Evolutionary conservation across 2,329 filamentous ascomycete genomes (phyloP).

Genomic region (Amesomyces nigricolor): DNA sequence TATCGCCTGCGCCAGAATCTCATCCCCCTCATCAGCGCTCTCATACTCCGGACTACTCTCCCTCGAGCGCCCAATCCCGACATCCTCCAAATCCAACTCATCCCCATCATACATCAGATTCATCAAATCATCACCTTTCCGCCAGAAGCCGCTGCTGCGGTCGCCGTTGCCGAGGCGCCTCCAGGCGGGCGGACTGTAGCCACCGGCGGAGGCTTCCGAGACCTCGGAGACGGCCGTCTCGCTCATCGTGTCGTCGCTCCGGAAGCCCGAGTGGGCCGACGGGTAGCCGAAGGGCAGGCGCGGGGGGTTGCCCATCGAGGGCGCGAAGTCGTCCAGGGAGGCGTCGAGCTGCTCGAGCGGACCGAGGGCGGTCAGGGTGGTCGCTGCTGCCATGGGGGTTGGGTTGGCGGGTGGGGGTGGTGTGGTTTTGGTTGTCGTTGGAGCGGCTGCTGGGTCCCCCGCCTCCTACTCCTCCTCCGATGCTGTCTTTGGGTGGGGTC

Average conservation of each 20-base stretch:
- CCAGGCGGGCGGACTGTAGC: slow-evolving; percentile 57
- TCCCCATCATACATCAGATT: slow-evolving; percentile 34
- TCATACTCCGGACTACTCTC: slow-evolving; percentile 34
- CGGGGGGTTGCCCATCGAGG: slow-evolving; percentile 34
- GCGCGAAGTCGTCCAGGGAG: slow-evolving; percentile 52
- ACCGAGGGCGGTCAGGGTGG: slow-evolving; percentile 22
- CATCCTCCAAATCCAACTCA: slow-evolving; percentile 22
- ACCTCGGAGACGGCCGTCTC: slow-evolving; percentile 30
- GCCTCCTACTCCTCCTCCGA: slow-evolving; percentile 6
- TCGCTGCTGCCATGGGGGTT: slow-evolving; percentile 24
- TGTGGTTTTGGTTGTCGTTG: neutral
- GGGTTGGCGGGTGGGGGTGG: neutral
- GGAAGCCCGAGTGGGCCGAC: slow-evolving; percentile 40
- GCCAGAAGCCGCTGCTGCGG: slow-evolving; percentile 56
- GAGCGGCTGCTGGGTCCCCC: slow-evolving; percentile 8
- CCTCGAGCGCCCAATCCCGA: slow-evolving; percentile 20
- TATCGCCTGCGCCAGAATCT: slow-evolving; percentile 47
- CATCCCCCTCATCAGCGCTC: slow-evolving; percentile 32
- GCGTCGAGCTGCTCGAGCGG: slow-evolving; percentile 37
- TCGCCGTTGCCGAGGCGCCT: slow-evolving; percentile 55
- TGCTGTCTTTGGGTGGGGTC: slow-evolving; percentile 1
- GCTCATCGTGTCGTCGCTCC: slow-evolving; percentile 36
- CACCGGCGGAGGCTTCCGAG: slow-evolving; percentile 43
- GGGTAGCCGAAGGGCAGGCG: slow-evolving; percentile 36
- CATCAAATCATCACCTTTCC: slow-evolving; percentile 47